A percentile compares a stretch with the other conserved stretches of the same genome.
Conservation (phyloP, 2,329 filamentous ascomycete species). For the Dactylellina drechsleri region DNA sequence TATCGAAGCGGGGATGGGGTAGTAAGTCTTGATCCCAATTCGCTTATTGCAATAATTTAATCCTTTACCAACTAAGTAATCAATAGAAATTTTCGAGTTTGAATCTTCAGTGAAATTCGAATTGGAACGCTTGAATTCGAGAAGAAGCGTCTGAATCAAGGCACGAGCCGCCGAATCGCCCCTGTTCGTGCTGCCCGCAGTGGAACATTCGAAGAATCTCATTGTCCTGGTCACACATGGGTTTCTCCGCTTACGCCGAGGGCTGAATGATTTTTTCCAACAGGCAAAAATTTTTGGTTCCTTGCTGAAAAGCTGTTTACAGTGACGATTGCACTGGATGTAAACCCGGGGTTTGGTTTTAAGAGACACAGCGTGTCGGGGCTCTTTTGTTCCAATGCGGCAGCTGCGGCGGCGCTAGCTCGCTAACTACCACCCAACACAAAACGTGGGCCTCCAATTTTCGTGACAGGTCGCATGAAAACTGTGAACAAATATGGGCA, state of each 20-base stretch:
- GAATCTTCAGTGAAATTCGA: no score
- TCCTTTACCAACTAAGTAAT: no score
- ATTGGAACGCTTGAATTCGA: no score
- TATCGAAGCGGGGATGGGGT: no score
- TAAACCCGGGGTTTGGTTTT: conserved; percentile 9
- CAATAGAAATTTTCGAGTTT: no score
- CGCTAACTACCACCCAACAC: conserved; percentile 13
- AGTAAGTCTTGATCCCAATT: no score
- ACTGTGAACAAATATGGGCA: conserved; percentile 4
- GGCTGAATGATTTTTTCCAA: conserved; percentile 3
- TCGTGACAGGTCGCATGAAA: background rate
- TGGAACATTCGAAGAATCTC: conserved; percentile 7
- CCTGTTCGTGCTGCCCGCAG: background rate
- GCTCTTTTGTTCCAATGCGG: conserved; percentile 5
- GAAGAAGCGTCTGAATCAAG: conserved; percentile 11
- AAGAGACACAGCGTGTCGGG: conserved; percentile 16
- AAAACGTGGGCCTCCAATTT: background rate
- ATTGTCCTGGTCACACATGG: conserved; percentile 13
- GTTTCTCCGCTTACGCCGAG: background rate
- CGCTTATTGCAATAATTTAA: no score
- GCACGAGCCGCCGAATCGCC: conserved; percentile 1
- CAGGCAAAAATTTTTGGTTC: conserved; percentile 17
- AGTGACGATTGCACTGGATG: background rate
- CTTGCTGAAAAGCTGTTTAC: conserved; percentile 12
- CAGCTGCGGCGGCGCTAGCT: conserved; percentile 6